These are phyloP conservation scores for Erysimum cheiranthoides DNA, from an alignment of 345 rosid genomes.

Conservation along the genomic window DNA sequence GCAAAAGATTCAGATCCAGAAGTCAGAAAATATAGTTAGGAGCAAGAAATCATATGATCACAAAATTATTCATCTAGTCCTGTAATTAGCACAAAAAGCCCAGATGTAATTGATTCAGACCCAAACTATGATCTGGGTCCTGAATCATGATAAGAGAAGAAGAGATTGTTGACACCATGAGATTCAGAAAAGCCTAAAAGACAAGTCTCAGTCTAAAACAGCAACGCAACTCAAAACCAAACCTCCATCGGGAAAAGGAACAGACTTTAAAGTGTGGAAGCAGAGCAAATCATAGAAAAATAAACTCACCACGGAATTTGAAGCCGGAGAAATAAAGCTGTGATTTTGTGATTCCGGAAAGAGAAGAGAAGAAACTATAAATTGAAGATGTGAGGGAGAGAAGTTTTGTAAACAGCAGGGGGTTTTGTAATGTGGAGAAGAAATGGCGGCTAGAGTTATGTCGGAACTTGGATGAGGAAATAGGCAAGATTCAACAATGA, in stretches of 20 bases:
- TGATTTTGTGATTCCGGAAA: not conserved
- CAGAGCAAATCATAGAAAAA: not conserved
- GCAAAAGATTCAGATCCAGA: slow-evolving; percentile 13
- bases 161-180: too few species aligned
- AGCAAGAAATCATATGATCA: not conserved
- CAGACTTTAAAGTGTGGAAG: not conserved
- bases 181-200: not conserved
- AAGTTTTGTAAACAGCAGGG: not conserved
- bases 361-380: not conserved
- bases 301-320: not conserved
- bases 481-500: not conserved
- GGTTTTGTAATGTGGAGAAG: not conserved
- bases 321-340: not conserved
- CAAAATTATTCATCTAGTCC: not conserved
- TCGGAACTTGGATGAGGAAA: slow-evolving; percentile 16
- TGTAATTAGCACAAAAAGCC: not conserved
- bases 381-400: not conserved
- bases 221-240: not conserved
- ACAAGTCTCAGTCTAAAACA: not conserved
- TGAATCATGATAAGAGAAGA: not conserved
- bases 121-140: not conserved
- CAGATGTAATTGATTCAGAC: not conserved
- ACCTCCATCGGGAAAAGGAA: not conserved
- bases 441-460: slow-evolving; percentile 14
- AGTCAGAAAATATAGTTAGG: not conserved